Evolutionary conservation across 768 basidiomycete species (phyloP).

Genomic region (Tubosaeta brunneosetosa): DNA sequence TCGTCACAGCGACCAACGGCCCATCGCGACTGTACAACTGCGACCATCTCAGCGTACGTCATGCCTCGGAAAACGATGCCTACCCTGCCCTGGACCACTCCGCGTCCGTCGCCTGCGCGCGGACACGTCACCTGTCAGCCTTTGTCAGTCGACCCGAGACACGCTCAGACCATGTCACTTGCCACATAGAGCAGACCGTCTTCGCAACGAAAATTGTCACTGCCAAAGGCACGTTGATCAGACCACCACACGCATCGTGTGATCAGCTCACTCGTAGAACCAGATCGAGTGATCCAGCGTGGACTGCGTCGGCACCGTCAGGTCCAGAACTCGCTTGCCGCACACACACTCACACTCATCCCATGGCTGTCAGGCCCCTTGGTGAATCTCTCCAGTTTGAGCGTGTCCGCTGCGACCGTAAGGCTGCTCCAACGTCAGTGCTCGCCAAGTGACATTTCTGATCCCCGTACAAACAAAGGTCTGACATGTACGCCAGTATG

Average conservation of each 20-base stretch:
- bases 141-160: neutral
- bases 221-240: slow-evolving; percentile 25
- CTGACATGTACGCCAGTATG: slow-evolving; percentile 75
- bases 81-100: slow-evolving; percentile 67
- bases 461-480: slow-evolving; percentile 64
- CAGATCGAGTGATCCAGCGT: slow-evolving; percentile 76
- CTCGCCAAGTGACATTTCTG: neutral
- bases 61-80: slow-evolving; percentile 20
- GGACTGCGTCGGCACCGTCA: slow-evolving; percentile 31
- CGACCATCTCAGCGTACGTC: slow-evolving; percentile 9
- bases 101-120: slow-evolving; percentile 60
- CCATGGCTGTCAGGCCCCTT: slow-evolving; percentile 46
- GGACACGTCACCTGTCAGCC: slow-evolving; percentile 55
- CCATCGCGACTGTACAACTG: slow-evolving; percentile 70
- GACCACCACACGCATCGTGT: neutral
- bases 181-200: slow-evolving; percentile 81
- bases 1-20: slow-evolving; percentile 64
- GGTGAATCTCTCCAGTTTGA: slow-evolving; percentile 48
- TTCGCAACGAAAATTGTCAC: slow-evolving; percentile 70
- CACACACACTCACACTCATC: slow-evolving; percentile 53
- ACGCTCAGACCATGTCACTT: slow-evolving; percentile 18
- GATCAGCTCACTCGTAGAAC: slow-evolving; percentile 61
- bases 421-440: slow-evolving; percentile 42
- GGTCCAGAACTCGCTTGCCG: neutral
- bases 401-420: slow-evolving; percentile 45